phyloP scores from a whole-genome alignment of 2,329 filamentous ascomycete species.

The Talaromyces sp. region DNA sequence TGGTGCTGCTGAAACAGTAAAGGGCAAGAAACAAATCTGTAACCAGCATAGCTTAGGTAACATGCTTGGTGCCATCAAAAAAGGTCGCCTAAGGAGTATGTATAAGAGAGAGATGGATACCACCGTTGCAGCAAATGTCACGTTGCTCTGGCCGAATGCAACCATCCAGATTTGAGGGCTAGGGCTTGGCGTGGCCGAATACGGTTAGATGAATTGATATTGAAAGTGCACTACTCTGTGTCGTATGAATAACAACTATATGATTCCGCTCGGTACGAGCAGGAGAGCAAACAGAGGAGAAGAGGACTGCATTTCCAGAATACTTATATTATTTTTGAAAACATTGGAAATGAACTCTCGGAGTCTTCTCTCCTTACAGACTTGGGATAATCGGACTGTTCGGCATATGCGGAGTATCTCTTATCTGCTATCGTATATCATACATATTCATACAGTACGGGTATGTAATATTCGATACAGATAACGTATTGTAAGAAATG shows the following conservation, averaged over 20 bases:
- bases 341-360: neutral
- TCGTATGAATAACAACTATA: neutral
- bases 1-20: neutral
- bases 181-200: constrained; percentile 7
- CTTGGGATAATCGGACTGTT: neutral
- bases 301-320: no score
- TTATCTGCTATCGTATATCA: neutral
- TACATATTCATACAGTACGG: neutral
- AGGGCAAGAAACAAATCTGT: neutral
- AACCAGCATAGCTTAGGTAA: neutral
- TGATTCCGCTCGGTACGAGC: neutral
- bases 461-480: neutral
- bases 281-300: neutral
- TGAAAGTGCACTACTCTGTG: neutral
- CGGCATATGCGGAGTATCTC: neutral
- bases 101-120: neutral
- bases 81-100: neutral
- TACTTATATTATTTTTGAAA: neutral
- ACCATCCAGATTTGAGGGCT: neutral
- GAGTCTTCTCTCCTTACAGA: neutral
- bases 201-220: constrained; percentile 2
- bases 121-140: constrained; percentile 17
- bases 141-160: constrained; percentile 14
- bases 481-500: neutral
- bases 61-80: neutral